These are phyloP conservation scores for Saussurea involucrata DNA, from an alignment of 129 eudicot species.

Conservation along the genomic window DNA sequence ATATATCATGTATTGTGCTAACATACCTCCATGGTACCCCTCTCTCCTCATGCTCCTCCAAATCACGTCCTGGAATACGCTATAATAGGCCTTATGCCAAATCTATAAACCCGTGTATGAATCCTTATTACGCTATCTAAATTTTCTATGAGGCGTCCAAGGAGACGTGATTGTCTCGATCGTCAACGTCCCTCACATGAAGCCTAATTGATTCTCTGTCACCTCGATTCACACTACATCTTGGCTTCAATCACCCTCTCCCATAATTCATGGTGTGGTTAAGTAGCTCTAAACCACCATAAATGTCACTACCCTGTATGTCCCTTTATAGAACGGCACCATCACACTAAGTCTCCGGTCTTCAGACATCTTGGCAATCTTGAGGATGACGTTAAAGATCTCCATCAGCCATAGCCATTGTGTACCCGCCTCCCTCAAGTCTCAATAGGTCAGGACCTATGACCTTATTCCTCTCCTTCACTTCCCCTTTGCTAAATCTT, in stretches of 20 bases:
- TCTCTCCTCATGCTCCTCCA: no score
- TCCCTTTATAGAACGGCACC: neutral
- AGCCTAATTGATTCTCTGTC: neutral
- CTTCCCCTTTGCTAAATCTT: neutral
- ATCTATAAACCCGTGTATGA: no score
- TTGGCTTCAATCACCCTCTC: neutral
- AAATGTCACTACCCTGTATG: neutral
- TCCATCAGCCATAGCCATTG: no score
- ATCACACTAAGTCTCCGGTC: no score
- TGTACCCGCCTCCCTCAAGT: no score
- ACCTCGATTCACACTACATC: neutral
- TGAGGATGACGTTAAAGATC: neutral
- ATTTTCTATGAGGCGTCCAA: neutral
- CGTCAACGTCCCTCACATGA: neutral
- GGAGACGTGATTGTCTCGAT: neutral
- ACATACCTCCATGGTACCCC: no score
- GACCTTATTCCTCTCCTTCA: neutral
- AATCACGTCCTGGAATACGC: no score
- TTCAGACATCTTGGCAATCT: neutral
- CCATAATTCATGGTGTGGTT: neutral
- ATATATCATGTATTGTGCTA: no score
- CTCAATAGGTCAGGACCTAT: neutral
- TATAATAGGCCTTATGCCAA: no score
- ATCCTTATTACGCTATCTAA: neutral
- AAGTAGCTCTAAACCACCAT: neutral